Percentiles rank a stretch among this genome's conserved stretches.
Conservation (phyloP, 192 early-diverging fungal species). For the Phlyctochytrium bullatum region DNA sequence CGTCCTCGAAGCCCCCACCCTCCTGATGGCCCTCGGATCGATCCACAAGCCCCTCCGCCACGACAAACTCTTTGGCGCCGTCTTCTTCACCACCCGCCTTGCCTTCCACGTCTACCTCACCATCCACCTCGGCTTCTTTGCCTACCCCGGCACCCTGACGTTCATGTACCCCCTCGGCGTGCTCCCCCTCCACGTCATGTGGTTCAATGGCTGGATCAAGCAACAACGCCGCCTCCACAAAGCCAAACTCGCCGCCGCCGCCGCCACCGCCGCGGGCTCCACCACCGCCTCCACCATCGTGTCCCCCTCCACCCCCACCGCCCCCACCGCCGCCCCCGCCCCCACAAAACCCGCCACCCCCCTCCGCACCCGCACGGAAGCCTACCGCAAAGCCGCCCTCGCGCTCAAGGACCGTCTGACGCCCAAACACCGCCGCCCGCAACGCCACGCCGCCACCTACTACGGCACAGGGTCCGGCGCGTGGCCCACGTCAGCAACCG, state of each 20-base stretch:
- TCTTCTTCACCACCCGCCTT: slow-evolving; percentile 58
- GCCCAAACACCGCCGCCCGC: too few species aligned
- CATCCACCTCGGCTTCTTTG: not conserved
- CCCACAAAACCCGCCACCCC: not conserved
- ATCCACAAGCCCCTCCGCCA: slow-evolving; percentile 43
- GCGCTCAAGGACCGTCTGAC: too few species aligned
- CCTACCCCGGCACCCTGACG: slow-evolving; percentile 7
- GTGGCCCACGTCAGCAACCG: too few species aligned
- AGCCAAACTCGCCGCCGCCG: not conserved
- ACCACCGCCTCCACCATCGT: not conserved
- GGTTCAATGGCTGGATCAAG: slow-evolving; percentile 27
- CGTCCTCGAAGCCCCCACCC: slow-evolving; percentile 58
- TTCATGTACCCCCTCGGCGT: slow-evolving; percentile 15
- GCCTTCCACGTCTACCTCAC: slow-evolving; percentile 44
- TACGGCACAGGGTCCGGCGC: too few species aligned
- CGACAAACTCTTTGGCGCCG: slow-evolving; percentile 51
- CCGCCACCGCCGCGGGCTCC: not conserved
- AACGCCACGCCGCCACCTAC: too few species aligned
- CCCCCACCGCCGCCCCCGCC: not conserved
- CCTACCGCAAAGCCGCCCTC: not conserved
- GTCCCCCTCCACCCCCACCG: not conserved
- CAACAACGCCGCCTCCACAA: slow-evolving; percentile 18
- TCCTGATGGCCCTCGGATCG: slow-evolving; percentile 53
- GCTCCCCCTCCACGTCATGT: slow-evolving; percentile 30
- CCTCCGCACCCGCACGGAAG: not conserved